These are phyloP conservation scores for Sordariomycetes sp. DNA, from an alignment of 2,329 filamentous ascomycete genomes.

Conservation along the genomic window DNA sequence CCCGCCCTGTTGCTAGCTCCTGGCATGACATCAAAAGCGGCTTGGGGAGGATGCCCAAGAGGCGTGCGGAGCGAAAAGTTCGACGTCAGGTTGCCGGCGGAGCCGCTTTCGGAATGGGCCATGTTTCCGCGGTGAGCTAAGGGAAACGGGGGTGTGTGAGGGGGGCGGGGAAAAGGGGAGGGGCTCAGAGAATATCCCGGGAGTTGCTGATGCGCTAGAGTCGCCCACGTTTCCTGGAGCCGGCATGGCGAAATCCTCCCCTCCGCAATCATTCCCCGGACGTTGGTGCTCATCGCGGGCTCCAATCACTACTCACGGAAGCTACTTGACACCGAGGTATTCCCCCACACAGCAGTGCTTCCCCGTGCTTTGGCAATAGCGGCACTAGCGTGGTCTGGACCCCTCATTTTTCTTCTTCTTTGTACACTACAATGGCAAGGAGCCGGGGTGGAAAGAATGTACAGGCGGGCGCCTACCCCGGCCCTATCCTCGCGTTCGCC, in stretches of 20 bases:
- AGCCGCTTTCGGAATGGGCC: too few species aligned
- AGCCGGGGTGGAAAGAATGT: not conserved
- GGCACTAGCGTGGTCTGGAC: not conserved
- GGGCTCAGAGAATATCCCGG: not conserved
- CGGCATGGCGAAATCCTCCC: not conserved
- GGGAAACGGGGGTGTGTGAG: too few species aligned
- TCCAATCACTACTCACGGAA: not conserved
- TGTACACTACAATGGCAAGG: not conserved
- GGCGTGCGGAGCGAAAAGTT: too few species aligned
- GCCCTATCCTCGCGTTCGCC: slow-evolving; percentile 23
- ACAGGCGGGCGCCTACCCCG: not conserved
- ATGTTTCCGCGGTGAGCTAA: too few species aligned
- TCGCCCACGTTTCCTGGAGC: not conserved
- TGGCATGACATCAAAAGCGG: too few species aligned
- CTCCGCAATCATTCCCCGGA: not conserved
- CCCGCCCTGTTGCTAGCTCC: too few species aligned
- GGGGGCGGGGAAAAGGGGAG: not conserved
- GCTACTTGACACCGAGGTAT: not conserved
- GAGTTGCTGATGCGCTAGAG: not conserved
- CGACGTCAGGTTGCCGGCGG: too few species aligned
- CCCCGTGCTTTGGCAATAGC: not conserved
- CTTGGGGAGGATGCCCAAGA: too few species aligned
- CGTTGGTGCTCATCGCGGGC: not conserved
- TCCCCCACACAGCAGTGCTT: not conserved
- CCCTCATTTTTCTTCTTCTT: not conserved